phyloP scores from a whole-genome alignment of 805 yeast species.

The Pichia nakasei region DNA sequence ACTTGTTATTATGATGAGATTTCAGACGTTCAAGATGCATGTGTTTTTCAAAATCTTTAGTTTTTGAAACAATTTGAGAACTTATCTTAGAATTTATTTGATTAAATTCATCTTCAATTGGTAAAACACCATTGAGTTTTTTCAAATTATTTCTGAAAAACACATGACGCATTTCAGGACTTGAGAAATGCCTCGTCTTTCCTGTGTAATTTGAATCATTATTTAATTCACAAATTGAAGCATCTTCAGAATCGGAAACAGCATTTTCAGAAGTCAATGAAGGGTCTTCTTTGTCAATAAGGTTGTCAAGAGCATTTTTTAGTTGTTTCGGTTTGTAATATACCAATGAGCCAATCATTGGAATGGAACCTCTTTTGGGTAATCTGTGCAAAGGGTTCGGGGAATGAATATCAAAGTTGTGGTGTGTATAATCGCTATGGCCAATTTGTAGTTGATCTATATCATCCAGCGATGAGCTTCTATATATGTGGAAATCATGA shows the following conservation, averaged over 20 bases:
- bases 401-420: neutral
- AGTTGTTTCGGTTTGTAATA: conserved; percentile 15
- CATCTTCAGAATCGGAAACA: neutral
- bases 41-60: neutral
- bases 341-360: conserved; percentile 24
- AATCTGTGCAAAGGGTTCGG: too few species aligned
- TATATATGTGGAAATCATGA: neutral
- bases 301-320: too few species aligned
- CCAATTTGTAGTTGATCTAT: neutral
- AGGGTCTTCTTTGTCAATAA: neutral
- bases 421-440: neutral
- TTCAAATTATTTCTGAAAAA: neutral
- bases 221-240: neutral
- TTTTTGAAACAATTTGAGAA: conserved; percentile 1
- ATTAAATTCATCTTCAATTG: conserved; percentile 6
- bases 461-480: conserved; percentile 4
- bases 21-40: neutral
- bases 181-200: neutral
- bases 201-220: neutral
- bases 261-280: neutral
- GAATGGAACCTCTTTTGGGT: conserved; percentile 16
- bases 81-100: conserved; percentile 2
- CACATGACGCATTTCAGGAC: neutral
- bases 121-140: neutral
- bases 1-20: neutral